Evolutionary conservation across 2,329 filamentous ascomycete genomes (phyloP).

Genomic region (Alternaria angustiovoidea): DNA sequence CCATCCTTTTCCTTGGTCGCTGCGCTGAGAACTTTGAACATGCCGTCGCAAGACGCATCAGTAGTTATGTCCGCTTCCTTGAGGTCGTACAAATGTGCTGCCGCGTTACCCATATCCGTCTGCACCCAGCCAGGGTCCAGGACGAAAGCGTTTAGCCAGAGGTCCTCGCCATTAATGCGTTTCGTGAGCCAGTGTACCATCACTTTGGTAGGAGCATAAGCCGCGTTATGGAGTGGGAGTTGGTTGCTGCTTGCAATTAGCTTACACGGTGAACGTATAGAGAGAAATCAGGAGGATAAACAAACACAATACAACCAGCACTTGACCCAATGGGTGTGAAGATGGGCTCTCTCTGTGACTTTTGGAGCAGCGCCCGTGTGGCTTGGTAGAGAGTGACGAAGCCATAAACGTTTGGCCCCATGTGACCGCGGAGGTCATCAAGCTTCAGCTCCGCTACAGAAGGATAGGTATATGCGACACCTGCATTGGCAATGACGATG

Average conservation of each 20-base stretch:
- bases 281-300: too few species aligned
- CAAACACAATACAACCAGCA: too few species aligned
- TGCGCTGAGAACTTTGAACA: background rate
- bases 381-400: too few species aligned
- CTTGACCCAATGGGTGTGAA: too few species aligned
- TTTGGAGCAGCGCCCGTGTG: too few species aligned
- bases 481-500: constrained; percentile 8
- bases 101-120: background rate
- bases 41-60: background rate
- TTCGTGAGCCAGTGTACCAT: background rate
- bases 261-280: too few species aligned
- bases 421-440: background rate
- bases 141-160: background rate
- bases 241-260: background rate
- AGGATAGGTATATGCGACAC: background rate
- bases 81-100: background rate
- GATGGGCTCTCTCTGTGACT: too few species aligned
- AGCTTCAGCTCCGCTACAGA: constrained; percentile 5
- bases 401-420: too few species aligned
- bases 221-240: background rate
- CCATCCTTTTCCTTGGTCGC: background rate
- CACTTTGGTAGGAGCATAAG: background rate
- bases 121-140: background rate
- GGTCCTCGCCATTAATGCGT: background rate
- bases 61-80: background rate